Percentiles rank a stretch among this genome's conserved stretches.
Conservation (phyloP, 1,284 basidiomycete species). For the Pseudozyma pruni region DNA sequence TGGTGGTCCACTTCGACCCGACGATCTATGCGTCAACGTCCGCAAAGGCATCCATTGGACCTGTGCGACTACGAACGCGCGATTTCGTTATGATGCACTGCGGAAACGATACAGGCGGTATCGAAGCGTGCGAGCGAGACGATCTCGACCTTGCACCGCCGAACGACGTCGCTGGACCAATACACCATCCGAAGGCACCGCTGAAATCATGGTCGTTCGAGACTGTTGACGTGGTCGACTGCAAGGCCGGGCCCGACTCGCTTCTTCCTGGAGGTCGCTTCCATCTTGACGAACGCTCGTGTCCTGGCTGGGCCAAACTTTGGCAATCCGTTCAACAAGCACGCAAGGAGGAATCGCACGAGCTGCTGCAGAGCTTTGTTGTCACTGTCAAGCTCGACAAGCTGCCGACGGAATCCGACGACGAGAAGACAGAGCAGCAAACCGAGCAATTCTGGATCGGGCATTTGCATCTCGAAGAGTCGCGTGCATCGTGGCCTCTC, state of each 20-base stretch:
- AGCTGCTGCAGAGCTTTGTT: constrained; percentile 39
- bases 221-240: constrained; percentile 11
- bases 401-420: neutral
- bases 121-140: constrained; percentile 46
- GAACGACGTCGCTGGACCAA: neutral
- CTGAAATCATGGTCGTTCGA: constrained; percentile 2
- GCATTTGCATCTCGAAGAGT: constrained; percentile 35
- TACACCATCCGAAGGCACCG: constrained; percentile 3
- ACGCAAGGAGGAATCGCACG: constrained; percentile 8
- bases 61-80: constrained; percentile 25
- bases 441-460: constrained; percentile 52
- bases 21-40: constrained; percentile 14
- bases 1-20: constrained; percentile 44
- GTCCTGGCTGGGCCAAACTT: constrained; percentile 40
- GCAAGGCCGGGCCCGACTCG: constrained; percentile 16
- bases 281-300: constrained; percentile 29
- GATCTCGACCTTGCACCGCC: constrained; percentile 27
- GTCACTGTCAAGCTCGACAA: constrained; percentile 30
- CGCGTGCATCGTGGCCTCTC: constrained; percentile 55
- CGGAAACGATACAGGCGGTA: constrained; percentile 33
- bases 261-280: constrained; percentile 39
- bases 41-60: constrained; percentile 21
- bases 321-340: constrained; percentile 23
- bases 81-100: constrained; percentile 49
- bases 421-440: constrained; percentile 4